These are phyloP conservation scores for Posidonia australis DNA, from an alignment of 106 monocot genomes.

Conservation along the genomic window DNA sequence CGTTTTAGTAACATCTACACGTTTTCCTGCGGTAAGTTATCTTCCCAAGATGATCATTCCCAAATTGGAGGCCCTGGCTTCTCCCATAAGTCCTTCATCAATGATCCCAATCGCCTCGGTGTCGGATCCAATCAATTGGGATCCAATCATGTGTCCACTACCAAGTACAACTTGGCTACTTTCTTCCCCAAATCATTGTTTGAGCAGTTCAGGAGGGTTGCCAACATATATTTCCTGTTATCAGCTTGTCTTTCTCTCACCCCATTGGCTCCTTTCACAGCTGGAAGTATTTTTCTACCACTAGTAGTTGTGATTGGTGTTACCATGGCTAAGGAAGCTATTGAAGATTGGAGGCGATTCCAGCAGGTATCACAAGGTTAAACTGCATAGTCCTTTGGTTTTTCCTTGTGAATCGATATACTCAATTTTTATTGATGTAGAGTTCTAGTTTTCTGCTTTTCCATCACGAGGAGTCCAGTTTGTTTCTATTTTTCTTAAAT, in stretches of 20 bases:
- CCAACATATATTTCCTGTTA: conserved; percentile 79
- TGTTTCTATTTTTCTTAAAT: too few species aligned
- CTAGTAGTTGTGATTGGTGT: conserved; percentile 66
- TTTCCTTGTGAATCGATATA: too few species aligned
- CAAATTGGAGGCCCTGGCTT: conserved; percentile 80
- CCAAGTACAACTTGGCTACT: conserved; percentile 68
- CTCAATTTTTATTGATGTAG: too few species aligned
- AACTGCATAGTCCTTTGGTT: neutral
- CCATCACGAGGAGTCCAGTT: too few species aligned
- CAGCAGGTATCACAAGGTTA: conserved; percentile 47
- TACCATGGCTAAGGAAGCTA: conserved; percentile 83
- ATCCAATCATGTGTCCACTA: conserved; percentile 75
- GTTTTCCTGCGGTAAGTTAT: conserved; percentile 37
- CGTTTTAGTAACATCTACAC: conserved; percentile 52
- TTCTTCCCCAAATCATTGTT: conserved; percentile 83
- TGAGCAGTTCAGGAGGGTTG: conserved; percentile 92
- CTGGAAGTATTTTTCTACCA: conserved; percentile 51
- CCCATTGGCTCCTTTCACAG: conserved; percentile 54
- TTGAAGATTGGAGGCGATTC: conserved; percentile 74
- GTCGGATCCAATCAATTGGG: conserved; percentile 27
- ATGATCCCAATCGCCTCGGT: conserved; percentile 44
- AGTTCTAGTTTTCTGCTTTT: too few species aligned
- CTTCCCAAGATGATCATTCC: conserved; percentile 49
- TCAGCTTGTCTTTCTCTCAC: conserved; percentile 62
- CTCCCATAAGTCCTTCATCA: conserved; percentile 54